Base-by-base conservation (phyloP, 345 rosid species). In the Excoecaria agallocha region DNA sequence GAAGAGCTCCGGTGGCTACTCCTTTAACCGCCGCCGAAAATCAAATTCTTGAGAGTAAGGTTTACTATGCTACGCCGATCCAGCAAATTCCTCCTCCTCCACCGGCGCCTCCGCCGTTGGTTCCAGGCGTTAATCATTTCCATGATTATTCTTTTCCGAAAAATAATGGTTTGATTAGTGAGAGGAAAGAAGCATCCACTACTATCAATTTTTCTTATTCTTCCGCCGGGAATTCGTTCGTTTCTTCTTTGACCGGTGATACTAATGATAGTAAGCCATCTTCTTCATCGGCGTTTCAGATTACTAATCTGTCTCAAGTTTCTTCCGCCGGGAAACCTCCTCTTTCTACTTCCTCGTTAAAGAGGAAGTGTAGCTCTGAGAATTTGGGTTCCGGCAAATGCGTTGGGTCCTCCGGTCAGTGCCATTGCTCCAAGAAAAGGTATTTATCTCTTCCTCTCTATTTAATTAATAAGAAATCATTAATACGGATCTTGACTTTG, bases 401-500 rank as follows among this genome's bases (percentile, higher is more conserved):
- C 62, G 85, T 77, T 12, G 85, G 90, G 50, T 79, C 94, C 8
- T 86, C 95, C 3, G 84, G 90, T 13, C 85, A 87, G 24, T 94
- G 98, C 85, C 98, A 92, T 87, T 94, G 98, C 78, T 84, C 97
- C 76, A 94, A 94, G 88, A 94, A 92, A 86, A 90, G 97, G 73
- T 71, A 37, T 5, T 12, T n/a, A n/a, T 17, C 46, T 17, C 3
- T 49, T 48, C 3, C 5, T 39, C 45, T 8, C 45, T 30, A 30
- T 30, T 30, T 30, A 2, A 41, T 41, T 4, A 41, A 41, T 41
- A 4, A 41, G 45, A 19, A 55, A 19, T 17, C n/a, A 55, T 15
- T 55, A 2, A 3, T 24, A 3, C 55, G 58, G 66, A 46, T 68
- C 35, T 60, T 61, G 43, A 61, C 57, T 67, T 46, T 45, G 59